Base-by-base conservation (phyloP, 805 yeast genomes). In the Kodamaea nitidulidarum region DNA sequence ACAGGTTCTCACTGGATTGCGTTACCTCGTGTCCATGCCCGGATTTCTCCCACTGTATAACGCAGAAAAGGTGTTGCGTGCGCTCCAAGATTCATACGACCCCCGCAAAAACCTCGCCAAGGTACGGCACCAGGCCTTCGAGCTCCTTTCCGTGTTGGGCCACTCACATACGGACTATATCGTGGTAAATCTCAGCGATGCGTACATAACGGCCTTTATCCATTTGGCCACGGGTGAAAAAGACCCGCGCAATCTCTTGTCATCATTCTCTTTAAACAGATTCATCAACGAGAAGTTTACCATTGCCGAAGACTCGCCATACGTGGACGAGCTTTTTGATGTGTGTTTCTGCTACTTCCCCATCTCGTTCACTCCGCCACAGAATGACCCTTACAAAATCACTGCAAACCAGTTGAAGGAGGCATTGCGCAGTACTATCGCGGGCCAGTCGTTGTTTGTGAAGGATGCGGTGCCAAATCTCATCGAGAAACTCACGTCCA, bases 301-400 rank as follows among this genome's bases (percentile, higher is more conserved):
- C 12, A 60, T 66, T 35, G 63, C 58, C 24, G 29, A 40, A 2
- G 37, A 41, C 2, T 30, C 26, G 31, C 39, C 15, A 30, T 32
- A 18, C n/a, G 30, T 39, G 26, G 82, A 83, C 47, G 87, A 85
- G 7, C 58, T 93, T 43, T 95, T 90, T 56, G 98, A 93, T 56
- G 78, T 84, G 25, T 70, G 87, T 29, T 95, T 91, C 56, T 93
- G 98, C 60, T 93, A 93, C 63, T 93, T 91, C 65, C 99, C 99
- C 9, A 90, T 93, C 31, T 84, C 96, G 1, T 93, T 95, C 63
- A 81, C 80, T 42, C 96, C 98, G 1, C 96, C 98, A 3, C 76
- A 80, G 35, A 86, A 86, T 57, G 96, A 91, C 51, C 90, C 93
- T 0, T 88, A 88, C 56, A 78, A 81, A 45, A 84, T 88, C 47